Evolutionary conservation across 1,284 basidiomycete genomes (phyloP).

Genomic region (Pterula multifida): DNA sequence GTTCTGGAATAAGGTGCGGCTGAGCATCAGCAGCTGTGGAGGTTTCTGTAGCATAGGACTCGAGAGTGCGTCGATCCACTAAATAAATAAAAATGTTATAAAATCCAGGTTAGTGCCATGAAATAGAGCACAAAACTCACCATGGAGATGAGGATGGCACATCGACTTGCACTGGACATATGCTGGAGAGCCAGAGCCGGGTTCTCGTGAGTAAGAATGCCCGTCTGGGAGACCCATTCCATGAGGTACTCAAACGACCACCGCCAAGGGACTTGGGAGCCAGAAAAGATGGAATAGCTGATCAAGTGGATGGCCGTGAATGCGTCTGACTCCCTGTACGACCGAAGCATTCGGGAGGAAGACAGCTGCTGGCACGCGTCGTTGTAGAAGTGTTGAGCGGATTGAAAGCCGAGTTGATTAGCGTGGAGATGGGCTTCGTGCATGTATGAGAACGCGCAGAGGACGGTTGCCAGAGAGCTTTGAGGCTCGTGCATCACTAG

Average conservation of each 20-base stretch:
- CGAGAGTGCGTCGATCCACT: conserved; percentile 71
- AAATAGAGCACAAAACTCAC: conserved; percentile 28
- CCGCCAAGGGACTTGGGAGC: conserved; percentile 54
- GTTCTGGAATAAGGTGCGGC: conserved; percentile 42
- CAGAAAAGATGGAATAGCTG: conserved; percentile 53
- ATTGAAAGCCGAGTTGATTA: conserved; percentile 39
- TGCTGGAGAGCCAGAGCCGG: conserved; percentile 42
- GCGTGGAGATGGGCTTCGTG: conserved; percentile 51
- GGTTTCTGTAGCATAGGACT: conserved; percentile 47
- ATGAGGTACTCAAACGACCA: conserved; percentile 50
- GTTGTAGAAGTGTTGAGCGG: conserved; percentile 55
- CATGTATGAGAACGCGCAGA: conserved; percentile 63
- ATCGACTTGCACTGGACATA: conserved; percentile 38
- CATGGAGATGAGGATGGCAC: conserved; percentile 58
- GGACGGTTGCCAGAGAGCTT: conserved; percentile 55
- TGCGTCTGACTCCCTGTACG: conserved; percentile 53
- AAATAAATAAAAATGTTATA: conserved; percentile 7
- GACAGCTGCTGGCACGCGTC: conserved; percentile 46
- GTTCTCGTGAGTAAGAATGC: conserved; percentile 48
- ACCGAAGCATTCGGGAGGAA: conserved; percentile 32
- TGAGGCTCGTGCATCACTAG: conserved; percentile 50
- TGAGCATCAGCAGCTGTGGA: conserved; percentile 54
- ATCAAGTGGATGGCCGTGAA: conserved; percentile 65
- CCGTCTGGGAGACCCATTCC: conserved; percentile 60
- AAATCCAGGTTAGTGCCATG: conserved; percentile 7